Evolutionary conservation across 2,329 filamentous ascomycete species (phyloP), one percentile per base, ranked within the genome.

Genomic region (Stachybotrys echinatus): DNA sequence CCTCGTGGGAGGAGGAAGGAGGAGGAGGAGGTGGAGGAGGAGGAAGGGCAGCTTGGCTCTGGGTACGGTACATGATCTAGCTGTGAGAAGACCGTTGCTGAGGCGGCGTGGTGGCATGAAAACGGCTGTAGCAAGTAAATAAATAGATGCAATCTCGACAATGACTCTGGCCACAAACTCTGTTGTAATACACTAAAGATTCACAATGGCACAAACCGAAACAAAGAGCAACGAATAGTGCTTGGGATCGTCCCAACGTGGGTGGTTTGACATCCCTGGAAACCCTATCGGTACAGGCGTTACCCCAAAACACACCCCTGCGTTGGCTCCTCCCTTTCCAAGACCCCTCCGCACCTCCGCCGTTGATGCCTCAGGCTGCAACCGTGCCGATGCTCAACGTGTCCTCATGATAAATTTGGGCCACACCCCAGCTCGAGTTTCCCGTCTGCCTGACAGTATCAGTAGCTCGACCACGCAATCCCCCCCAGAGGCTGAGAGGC

Each of bases 371-470:
- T 67, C 59, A 67, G 65, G 65, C 64, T 58, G 2, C 42, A 27
- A 31, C 53, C 44, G 48, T 48, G 46, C 53, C n/a, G 58, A 58
- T 44, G 48, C 48, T 60, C 56, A 56, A 65, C 62, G 62, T 65
- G 62, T 61, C 62, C 62, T 65, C 54, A 57, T 61, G 58, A 69
- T 70, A 70, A 69, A 65, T 55, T 48, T 51, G 56, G 55, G 50
- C 47, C 61, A 55, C 57, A 55, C 59, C 48, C 57, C 53, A 39
- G 42, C 55, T n/a, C 40, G 48, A 48, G 31, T 63, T 48, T 57
- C 52, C 45, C n/a, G 42, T 48, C 47, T 42, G n/a, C 47, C 40
- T 52, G 40, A 21, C n/a, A 23, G 42, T 22, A 10, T 34, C 27
- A 34, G 27, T 14, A 34, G 10, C 10, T 10, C 27, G 27, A 47